Base-by-base conservation (phyloP, 2,329 filamentous ascomycete genomes). In the Aureobasidium lini region DNA sequence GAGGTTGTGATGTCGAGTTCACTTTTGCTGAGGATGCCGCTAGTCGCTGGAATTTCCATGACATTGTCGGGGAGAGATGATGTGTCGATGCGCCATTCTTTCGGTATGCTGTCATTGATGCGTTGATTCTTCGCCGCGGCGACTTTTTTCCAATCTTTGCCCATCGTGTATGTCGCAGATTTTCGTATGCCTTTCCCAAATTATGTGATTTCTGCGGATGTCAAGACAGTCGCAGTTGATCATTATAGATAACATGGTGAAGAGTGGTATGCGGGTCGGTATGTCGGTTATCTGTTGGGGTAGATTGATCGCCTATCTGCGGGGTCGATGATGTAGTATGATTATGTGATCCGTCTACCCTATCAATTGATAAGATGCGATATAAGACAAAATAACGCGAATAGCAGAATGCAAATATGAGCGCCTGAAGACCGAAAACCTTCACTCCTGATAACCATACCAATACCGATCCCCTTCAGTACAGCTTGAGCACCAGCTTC, bases 1-100 rank as follows among this genome's bases (percentile, higher is more conserved):
- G 48, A 48, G 4, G 53, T 40, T n/a, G 59, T 61, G 36, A 62
- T 62, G n/a, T 40, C 18, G 18, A 62, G 44, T 37, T 62, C 61
- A 6, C 50, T 15, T 2, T 42, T 10, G 31, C 52, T 48, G 16
- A 62, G 53, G 9, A 62, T 42, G 3, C 47, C 47, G 16, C 57
- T 52, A 10, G 23, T 59, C 6, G n/a, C 39, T 7, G 53, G 53
- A 1, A 46, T 31, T 1, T 53, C 16, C 57, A 53, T 59, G 39
- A 59, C 57, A 15, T 53, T 59, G 31, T 40, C 37, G n/a, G 2
- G 29, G 1, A 59, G 69, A 47, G 77, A 66, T 1, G 46, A 50
- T 6, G 70, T 68, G 0, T 83, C 81, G 4, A 87, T 77, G 52
- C 76, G 74, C 79, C 82, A 86, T 66, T 85, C 79, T 1, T 73